These are phyloP conservation scores for Pichia heedii DNA, from an alignment of 805 yeast species.

Conservation along the genomic window DNA sequence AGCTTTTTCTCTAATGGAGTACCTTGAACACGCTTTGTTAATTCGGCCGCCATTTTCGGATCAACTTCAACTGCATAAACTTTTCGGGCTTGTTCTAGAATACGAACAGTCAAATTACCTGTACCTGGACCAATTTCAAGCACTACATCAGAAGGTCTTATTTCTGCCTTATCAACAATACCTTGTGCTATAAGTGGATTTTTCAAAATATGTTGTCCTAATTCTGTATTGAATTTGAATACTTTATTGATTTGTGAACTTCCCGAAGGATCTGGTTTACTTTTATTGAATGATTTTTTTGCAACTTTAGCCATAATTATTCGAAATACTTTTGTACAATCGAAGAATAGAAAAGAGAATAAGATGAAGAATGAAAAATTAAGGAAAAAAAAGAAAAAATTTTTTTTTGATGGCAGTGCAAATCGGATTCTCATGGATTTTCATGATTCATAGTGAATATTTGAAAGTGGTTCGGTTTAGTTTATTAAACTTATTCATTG, in stretches of 20 bases:
- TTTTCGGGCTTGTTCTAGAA: conserved; percentile 83
- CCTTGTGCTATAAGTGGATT: conserved; percentile 97
- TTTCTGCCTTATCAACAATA: conserved; percentile 91
- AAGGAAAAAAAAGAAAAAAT: not conserved
- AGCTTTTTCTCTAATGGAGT: conserved; percentile 88
- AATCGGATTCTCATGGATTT: no score
- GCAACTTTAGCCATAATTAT: conserved; percentile 50
- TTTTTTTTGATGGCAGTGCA: conserved; percentile 3
- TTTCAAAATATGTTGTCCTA: conserved; percentile 95
- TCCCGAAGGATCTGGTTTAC: conserved; percentile 46
- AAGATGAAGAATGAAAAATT: not conserved
- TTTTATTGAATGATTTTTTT: conserved; percentile 48
- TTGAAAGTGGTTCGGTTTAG: no score
- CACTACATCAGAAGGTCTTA: conserved; percentile 86
- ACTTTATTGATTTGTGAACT: conserved; percentile 69
- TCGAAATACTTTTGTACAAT: not conserved
- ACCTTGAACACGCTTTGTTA: conserved; percentile 95
- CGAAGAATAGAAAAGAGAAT: no score
- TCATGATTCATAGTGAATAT: no score
- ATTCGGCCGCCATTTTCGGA: conserved; percentile 99
- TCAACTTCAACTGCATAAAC: conserved; percentile 98
- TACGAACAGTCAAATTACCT: conserved; percentile 90
- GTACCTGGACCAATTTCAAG: conserved; percentile 99
- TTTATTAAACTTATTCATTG: no score
- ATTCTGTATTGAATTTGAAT: conserved; percentile 91